Conservation (phyloP, 257 asterid species). For the Solanum appendiculatum region DNA sequence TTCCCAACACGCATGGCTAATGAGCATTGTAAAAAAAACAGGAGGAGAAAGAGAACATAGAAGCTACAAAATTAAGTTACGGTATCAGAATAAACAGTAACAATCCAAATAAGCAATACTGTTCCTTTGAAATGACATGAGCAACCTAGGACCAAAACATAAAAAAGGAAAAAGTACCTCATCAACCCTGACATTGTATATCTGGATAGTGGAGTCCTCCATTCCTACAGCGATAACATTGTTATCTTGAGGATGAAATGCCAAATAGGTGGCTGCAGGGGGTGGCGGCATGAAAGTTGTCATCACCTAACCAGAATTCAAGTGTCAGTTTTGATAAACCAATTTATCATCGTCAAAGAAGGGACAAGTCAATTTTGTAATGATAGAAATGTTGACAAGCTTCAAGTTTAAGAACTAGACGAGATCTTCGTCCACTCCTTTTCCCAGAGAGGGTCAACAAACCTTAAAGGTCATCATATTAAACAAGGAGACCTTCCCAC, state of each 20-base stretch:
- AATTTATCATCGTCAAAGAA: not conserved
- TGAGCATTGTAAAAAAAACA: not conserved
- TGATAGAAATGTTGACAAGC: not conserved
- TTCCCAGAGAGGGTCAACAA: not conserved
- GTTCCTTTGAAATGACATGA: not conserved
- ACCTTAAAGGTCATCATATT: slow-evolving; percentile 99
- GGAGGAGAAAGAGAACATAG: not conserved
- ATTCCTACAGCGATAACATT: slow-evolving; percentile 87
- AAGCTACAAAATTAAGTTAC: not conserved
- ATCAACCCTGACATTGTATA: slow-evolving; percentile 85
- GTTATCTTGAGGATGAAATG: slow-evolving; percentile 93
- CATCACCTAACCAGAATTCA: slow-evolving; percentile 57
- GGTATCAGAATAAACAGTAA: not conserved
- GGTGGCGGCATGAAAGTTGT: slow-evolving; percentile 99
- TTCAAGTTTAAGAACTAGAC: not conserved
- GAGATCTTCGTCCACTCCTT: not conserved
- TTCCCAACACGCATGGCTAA: not conserved
- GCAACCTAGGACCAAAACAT: not conserved
- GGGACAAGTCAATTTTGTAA: not conserved
- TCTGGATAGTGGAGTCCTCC: slow-evolving; percentile 88
- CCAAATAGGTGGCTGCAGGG: slow-evolving; percentile 93
- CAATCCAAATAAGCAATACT: not conserved
- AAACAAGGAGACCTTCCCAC: slow-evolving; percentile 93
- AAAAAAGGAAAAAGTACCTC: slow-evolving; percentile 41
- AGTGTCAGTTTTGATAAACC: not conserved